Evolutionary conservation across 352 stramenopile genomes (phyloP).

Genomic region (Albugo laibachii): DNA sequence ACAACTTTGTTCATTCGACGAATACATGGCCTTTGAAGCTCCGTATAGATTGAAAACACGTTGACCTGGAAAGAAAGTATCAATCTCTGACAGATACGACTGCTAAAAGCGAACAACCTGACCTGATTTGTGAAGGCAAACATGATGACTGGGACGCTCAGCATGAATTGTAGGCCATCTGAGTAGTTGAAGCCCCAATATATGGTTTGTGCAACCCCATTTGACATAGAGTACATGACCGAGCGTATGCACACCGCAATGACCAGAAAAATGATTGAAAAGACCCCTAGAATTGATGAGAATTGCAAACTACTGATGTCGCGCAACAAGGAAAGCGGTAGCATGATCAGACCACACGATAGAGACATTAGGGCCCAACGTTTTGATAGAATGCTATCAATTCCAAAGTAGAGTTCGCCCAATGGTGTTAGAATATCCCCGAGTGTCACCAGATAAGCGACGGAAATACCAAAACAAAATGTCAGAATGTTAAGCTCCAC

Average conservation of each 20-base stretch:
- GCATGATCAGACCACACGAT: conserved; percentile 55
- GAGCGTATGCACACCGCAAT: conserved; percentile 59
- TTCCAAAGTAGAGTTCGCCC: conserved; percentile 47
- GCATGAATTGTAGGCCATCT: conserved; percentile 55
- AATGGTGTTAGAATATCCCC: conserved; percentile 65
- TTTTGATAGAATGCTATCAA: conserved; percentile 29
- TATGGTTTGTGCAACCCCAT: conserved; percentile 41
- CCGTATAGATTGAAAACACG: conserved; percentile 80
- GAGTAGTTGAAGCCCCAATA: conserved; percentile 55
- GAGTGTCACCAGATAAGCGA: conserved; percentile 69
- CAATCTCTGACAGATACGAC: neutral
- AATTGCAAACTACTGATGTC: conserved; percentile 76
- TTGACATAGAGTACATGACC: conserved; percentile 33
- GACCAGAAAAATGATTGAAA: conserved; percentile 74
- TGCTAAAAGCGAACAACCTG: neutral
- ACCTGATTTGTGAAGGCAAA: conserved; percentile 79
- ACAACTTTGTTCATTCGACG: conserved; percentile 79
- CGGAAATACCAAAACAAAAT: conserved; percentile 72
- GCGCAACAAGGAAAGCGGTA: conserved; percentile 60
- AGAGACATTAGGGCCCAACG: conserved; percentile 68
- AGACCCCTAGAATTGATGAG: conserved; percentile 60
- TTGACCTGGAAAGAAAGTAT: conserved; percentile 24
- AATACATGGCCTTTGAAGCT: conserved; percentile 68
- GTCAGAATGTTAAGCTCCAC: conserved; percentile 72
- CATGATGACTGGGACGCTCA: conserved; percentile 76